These are phyloP conservation scores for Aspergillus novofumigatus DNA, from an alignment of 2,329 filamentous ascomycete genomes.

Conservation along the genomic window DNA sequence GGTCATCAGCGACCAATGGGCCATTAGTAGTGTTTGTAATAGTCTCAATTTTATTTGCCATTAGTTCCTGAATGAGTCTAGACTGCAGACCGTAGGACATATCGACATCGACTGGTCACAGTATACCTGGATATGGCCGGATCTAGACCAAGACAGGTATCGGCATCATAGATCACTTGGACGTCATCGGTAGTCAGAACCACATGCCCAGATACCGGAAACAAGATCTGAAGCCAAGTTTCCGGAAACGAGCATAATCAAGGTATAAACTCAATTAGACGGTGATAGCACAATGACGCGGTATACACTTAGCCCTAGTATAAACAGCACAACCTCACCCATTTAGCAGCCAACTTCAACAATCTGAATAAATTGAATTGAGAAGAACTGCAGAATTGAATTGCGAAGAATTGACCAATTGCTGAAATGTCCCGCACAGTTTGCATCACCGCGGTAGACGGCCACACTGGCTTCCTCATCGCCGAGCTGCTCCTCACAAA, in stretches of 20 bases:
- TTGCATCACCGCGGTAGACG: neutral
- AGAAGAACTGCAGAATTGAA: too few species aligned
- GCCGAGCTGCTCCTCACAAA: slow-evolving; percentile 23
- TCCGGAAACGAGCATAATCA: too few species aligned
- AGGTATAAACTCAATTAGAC: neutral
- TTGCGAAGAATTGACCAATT: slow-evolving; percentile 12
- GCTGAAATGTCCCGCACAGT: neutral
- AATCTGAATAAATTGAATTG: too few species aligned
- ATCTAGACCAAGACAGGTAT: neutral
- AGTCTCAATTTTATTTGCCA: too few species aligned
- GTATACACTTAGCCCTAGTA: neutral
- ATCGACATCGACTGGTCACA: neutral
- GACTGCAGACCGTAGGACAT: too few species aligned
- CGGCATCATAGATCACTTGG: neutral
- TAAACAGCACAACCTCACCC: neutral
- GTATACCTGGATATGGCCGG: neutral
- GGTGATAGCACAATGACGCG: neutral
- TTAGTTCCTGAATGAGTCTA: too few species aligned
- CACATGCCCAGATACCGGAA: neutral
- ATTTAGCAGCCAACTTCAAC: neutral
- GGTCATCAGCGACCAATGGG: neutral
- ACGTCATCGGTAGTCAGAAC: neutral
- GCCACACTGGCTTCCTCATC: neutral
- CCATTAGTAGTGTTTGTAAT: too few species aligned
- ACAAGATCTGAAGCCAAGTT: neutral